Base-by-base conservation (phyloP, 2,329 filamentous ascomycete species). In the Ophiocordyceps robertsii region DNA sequence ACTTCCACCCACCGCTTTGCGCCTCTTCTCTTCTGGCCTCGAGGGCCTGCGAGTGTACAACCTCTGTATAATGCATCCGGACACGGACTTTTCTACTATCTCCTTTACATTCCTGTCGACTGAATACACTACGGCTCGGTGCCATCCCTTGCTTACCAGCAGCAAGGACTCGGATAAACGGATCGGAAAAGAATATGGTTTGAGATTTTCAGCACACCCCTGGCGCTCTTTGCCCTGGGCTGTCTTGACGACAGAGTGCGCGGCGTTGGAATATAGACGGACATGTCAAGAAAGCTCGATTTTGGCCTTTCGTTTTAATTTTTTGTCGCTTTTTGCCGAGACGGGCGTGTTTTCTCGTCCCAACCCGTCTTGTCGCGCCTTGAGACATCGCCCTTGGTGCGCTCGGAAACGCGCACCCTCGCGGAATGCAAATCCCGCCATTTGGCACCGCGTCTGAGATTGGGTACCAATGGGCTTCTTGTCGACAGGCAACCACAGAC, bases 91-190 rank as follows among this genome's bases (percentile, higher is more conserved):
- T 36, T 36, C 17, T 36, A 16, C 10, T 27, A 27, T 27, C 24
- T 36, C 17, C 33, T 10, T 16, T 36, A 50, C 51, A 49, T 60
- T 58, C 54, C 50, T 56, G 49, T 53, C 53, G 46, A 55, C 53
- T 52, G 53, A 58, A 59, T 51, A 62, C 53, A 54, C 49, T 50
- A 48, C 52, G 60, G 58, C 60, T 58, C 59, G 44, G 49, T 55
- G 61, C 60, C 58, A 61, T 48, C 46, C 50, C 53, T 61, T 58
- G 59, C 58, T 60, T 60, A 55, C 55, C 58, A 62, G 61, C 55
- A 60, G 57, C 57, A 58, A 56, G 53, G 37, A 49, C 44, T 50
- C 48, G 47, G 13, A 27, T 45, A 45, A 51, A 51, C 50, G 17
- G 46, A 47, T 47, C 39, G 43, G 16, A 32, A n/a, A 32, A 42